Conservation (phyloP, 495 filamentous ascomycete genomes). For the Aspergillus conjunctus region DNA sequence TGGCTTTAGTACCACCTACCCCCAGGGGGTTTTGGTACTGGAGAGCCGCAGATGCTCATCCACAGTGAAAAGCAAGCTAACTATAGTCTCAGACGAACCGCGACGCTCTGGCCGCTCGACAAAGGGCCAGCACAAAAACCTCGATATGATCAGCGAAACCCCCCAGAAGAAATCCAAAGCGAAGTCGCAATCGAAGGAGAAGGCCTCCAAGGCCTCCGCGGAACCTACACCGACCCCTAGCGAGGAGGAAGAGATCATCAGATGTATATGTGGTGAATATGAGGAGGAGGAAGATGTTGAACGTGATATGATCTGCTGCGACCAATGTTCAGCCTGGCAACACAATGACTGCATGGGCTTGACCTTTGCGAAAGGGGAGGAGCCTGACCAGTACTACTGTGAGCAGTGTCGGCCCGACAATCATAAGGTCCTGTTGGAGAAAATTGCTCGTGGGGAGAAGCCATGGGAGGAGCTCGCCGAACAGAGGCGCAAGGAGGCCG, state of each 20-base stretch:
- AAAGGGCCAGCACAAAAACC: constrained; percentile 91
- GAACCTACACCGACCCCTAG: constrained; percentile 56
- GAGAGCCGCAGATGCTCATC: constrained; percentile 4
- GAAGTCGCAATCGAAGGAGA: constrained; percentile 60
- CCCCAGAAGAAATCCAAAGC: constrained; percentile 62
- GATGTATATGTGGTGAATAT: constrained; percentile 89
- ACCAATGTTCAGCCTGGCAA: constrained; percentile 90
- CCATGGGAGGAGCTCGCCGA: constrained; percentile 75
- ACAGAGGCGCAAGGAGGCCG: constrained; percentile 52
- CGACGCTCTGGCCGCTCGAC: constrained; percentile 93
- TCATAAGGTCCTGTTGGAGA: constrained; percentile 73
- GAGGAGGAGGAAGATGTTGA: constrained; percentile 81
- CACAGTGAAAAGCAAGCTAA: constrained; percentile 36
- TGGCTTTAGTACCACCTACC: constrained; percentile 15
- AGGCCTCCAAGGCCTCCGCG: constrained; percentile 48
- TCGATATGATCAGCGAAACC: constrained; percentile 66
- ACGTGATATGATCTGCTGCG: constrained; percentile 87
- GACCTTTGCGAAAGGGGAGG: constrained; percentile 69
- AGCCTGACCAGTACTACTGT: constrained; percentile 83
- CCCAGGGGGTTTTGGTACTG: constrained; percentile 14
- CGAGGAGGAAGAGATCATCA: constrained; percentile 75
- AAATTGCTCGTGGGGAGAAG: constrained; percentile 74
- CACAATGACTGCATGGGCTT: constrained; percentile 95
- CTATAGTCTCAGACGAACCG: constrained; percentile 66
- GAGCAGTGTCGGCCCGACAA: constrained; percentile 84